phyloP scores from a whole-genome alignment of 139 green algal genomes.

The Chlamydomonas incerta region DNA sequence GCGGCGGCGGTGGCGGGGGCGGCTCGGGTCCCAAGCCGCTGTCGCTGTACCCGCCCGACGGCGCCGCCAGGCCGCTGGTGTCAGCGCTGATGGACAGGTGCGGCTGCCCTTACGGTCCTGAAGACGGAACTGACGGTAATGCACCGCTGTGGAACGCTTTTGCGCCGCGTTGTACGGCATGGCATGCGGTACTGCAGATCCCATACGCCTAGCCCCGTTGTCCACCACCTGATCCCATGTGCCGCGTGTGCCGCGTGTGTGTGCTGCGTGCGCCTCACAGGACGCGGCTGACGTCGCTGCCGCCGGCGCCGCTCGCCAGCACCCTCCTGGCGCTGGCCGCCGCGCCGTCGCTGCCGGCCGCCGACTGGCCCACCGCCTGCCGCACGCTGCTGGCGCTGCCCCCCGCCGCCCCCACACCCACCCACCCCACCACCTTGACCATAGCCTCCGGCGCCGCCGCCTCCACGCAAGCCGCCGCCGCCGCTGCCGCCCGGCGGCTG shows the following conservation, averaged over 20 bases:
- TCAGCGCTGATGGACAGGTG: slow-evolving; percentile 15
- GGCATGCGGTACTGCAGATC: too few relatives aligned
- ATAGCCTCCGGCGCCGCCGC: background rate
- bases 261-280: background rate
- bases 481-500: background rate
- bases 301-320: background rate
- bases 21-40: background rate
- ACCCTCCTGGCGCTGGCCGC: slow-evolving; percentile 11
- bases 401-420: background rate
- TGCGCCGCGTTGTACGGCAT: too few relatives aligned
- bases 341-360: slow-evolving; percentile 10
- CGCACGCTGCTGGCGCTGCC: slow-evolving; percentile 1
- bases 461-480: too few relatives aligned
- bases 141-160: too few relatives aligned
- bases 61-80: slow-evolving; percentile 21
- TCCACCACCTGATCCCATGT: too few relatives aligned
- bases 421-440: background rate
- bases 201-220: too few relatives aligned
- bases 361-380: slow-evolving; percentile 22
- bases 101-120: background rate
- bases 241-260: too few relatives aligned
- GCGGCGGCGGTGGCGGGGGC: background rate
- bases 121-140: too few relatives aligned
- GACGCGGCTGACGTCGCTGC: background rate
- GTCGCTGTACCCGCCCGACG: slow-evolving; percentile 8